phyloP scores from a whole-genome alignment of 495 filamentous ascomycete genomes.

The Aspergillus taichungensis region DNA sequence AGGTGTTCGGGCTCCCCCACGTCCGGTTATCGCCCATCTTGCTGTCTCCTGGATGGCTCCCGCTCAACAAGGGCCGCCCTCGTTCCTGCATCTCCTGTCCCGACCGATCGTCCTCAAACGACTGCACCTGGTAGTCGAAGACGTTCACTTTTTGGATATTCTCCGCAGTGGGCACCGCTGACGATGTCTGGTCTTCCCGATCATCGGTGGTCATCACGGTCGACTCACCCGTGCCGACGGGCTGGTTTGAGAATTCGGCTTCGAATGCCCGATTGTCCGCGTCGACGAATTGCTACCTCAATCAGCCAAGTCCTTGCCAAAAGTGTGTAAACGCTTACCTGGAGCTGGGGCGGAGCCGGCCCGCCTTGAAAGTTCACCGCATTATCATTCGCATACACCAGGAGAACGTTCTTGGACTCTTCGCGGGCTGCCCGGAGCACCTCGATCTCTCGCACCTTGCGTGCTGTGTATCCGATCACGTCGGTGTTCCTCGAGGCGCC shows the following conservation, averaged over 20 bases:
- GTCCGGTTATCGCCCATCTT: too few species aligned
- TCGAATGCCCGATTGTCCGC: constrained; percentile 40
- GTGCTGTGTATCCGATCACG: constrained; percentile 35
- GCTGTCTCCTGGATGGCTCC: not conserved
- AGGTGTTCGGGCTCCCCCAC: too few species aligned
- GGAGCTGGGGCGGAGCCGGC: constrained; percentile 28
- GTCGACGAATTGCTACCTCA: constrained; percentile 34
- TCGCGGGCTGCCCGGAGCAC: constrained; percentile 45
- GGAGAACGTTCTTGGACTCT: constrained; percentile 35
- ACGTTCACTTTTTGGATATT: constrained; percentile 26
- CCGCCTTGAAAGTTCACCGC: constrained; percentile 28
- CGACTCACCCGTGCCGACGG: too few species aligned
- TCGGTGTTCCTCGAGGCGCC: constrained; percentile 22
- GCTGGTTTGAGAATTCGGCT: constrained; percentile 21
- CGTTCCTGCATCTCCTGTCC: constrained; percentile 35
- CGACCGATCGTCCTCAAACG: constrained; percentile 21
- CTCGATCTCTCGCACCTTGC: constrained; percentile 40
- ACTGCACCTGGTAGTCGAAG: constrained; percentile 34
- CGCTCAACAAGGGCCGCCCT: constrained; percentile 16
- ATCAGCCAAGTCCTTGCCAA: constrained; percentile 4
- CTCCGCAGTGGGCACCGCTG: not conserved
- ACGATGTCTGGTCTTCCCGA: not conserved
- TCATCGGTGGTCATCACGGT: too few species aligned
- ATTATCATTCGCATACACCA: constrained; percentile 44
- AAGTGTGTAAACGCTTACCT: constrained; percentile 19